A percentile compares a stretch with the other conserved stretches of the same genome.
Conservation (phyloP, 305 asterid species). For the Fraxinus velutina region DNA sequence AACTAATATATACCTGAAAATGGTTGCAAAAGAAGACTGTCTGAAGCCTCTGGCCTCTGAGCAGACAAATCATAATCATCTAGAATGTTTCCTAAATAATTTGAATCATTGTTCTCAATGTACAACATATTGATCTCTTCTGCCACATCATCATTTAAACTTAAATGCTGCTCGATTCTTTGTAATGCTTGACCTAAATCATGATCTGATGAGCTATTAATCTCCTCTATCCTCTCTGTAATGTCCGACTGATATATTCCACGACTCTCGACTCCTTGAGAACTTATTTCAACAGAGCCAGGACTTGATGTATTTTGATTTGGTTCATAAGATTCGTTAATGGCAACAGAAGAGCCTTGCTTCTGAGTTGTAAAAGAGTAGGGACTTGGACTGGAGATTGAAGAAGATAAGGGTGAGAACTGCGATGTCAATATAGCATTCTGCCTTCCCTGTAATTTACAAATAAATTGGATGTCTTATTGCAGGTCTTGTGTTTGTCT, state of each 20-base stretch:
- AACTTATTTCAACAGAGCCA: conserved; percentile 61
- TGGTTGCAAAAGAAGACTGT: conserved; percentile 32
- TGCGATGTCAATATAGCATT: conserved; percentile 45
- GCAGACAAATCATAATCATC: conserved; percentile 44
- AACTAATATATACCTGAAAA: conserved; percentile 36
- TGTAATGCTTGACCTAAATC: conserved; percentile 58
- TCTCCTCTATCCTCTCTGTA: conserved; percentile 41
- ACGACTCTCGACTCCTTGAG: conserved; percentile 36
- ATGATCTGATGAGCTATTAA: conserved; percentile 43
- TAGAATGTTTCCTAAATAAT: conserved; percentile 39
- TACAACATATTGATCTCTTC: conserved; percentile 36
- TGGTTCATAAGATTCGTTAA: conserved; percentile 54
- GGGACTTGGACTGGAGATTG: conserved; percentile 53
- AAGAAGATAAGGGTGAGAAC: conserved; percentile 44
- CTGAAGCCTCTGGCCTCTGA: conserved; percentile 42
- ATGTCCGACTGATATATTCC: conserved; percentile 29
- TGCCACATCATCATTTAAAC: conserved; percentile 67
- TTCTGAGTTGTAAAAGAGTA: conserved; percentile 50
- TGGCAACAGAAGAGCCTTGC: conserved; percentile 46
- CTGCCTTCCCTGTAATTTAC: conserved; percentile 53
- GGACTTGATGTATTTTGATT: conserved; percentile 55
- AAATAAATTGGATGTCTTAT: conserved; percentile 19
- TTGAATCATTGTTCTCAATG: conserved; percentile 44
- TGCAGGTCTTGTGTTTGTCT: background rate
- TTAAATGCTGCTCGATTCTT: conserved; percentile 69